Evolutionary conservation across 768 basidiomycete species (phyloP), one percentile per base, ranked within the genome.

Genomic region (Mycena indigotica): DNA sequence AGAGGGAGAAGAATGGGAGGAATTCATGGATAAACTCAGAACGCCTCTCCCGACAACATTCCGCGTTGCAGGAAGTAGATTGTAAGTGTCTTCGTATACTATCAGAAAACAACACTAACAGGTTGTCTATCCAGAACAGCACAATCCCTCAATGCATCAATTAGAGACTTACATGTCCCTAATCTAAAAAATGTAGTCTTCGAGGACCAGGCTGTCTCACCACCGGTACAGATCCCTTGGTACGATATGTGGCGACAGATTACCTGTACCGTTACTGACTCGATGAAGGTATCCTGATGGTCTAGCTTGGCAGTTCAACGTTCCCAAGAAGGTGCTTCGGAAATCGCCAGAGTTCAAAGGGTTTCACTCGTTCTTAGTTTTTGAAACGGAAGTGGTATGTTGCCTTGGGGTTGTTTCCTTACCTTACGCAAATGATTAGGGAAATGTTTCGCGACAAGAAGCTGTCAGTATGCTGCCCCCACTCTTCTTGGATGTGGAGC

Each of bases 401-500:
- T 25, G 17, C 52, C 17, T 13, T 28, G 5, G 50, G 3, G 38
- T 50, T 2, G 21, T 16, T 5, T 8, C 48, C 53, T 49, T 51
- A 32, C n/a, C 44, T 50, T 0, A 12, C 23, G 38, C 48, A 48
- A 23, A 62, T 46, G 52, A 30, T 3, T 64, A 95, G 93, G 95
- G 97, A 46, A 99, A 99, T 65, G 80, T 98, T 46, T 96, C 94
- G 12, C 79, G 97, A 21, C 95, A 98, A 72, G 97, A 99, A 73
- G 95, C 93, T 17, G 97, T 99, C 56, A 96, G 93, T 70, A 99
- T 99, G 97, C 78, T 99, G n/a, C 97, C 97, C 4, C 96, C 97
- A 1, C 82, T 99, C 2, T 87, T 98, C 64, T 83, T 99, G 29
- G 91, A 94, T 54, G 93, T 98, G n/a, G 80, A 92, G 66, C 93